These are phyloP conservation scores for Royoungia palumana DNA, from an alignment of 768 basidiomycete species.

Conservation along the genomic window DNA sequence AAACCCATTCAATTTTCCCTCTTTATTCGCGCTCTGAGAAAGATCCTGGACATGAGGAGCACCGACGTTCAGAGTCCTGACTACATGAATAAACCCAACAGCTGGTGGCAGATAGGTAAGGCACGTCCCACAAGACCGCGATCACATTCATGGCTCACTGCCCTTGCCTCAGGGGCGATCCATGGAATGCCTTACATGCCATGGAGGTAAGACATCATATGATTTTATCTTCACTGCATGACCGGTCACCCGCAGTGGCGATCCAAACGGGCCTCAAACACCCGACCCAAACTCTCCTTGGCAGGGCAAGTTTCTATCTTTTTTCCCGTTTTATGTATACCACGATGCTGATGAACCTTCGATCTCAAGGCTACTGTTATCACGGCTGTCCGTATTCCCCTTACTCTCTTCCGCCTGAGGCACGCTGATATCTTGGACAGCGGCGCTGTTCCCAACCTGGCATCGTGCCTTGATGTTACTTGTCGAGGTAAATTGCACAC, in stretches of 20 bases:
- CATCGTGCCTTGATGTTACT: conserved; percentile 15
- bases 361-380: conserved; percentile 17
- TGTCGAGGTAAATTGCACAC: conserved; percentile 5
- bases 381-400: conserved; percentile 10
- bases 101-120: conserved; percentile 21
- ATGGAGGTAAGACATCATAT: conserved; percentile 4
- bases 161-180: conserved; percentile 6
- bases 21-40: conserved; percentile 15
- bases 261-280: conserved; percentile 10
- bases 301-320: conserved; percentile 2
- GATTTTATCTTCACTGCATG: too few relatives aligned
- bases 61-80: background rate
- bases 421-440: conserved; percentile 8
- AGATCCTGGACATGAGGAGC: conserved; percentile 2
- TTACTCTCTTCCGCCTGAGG: background rate
- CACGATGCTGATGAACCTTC: conserved; percentile 1
- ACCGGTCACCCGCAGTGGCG: conserved; percentile 12
- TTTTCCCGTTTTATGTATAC: background rate
- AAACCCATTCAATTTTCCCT: conserved; percentile 15
- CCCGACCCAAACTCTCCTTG: conserved; percentile 2
- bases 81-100: conserved; percentile 16
- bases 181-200: conserved; percentile 16
- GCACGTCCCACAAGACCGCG: background rate
- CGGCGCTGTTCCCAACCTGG: conserved; percentile 22
- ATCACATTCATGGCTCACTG: background rate